Percentiles rank a stretch among this genome's conserved stretches.
Conservation (phyloP, 225 moss, liverwort and hornwort species). For the Bryoerythrophyllum caledonicum region DNA sequence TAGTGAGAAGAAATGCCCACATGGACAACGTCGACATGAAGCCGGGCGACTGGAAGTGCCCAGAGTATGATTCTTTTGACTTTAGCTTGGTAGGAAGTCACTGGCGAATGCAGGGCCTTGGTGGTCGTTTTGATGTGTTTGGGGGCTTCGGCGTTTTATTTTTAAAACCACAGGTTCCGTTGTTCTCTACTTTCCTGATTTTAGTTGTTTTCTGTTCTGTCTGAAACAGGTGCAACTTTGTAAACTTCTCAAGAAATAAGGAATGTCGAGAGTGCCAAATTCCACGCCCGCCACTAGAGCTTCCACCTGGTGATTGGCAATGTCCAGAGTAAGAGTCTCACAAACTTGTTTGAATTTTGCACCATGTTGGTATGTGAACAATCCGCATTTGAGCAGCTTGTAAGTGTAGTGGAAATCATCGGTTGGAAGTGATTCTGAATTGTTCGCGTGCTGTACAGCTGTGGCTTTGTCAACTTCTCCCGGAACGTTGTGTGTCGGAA, state of each 20-base stretch:
- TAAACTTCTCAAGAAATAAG: slow-evolving; percentile 80
- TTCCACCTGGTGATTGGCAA: slow-evolving; percentile 68
- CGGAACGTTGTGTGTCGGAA: slow-evolving; percentile 53
- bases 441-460: slow-evolving; percentile 31
- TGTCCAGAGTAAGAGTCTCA: slow-evolving; percentile 50
- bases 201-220: slow-evolving; percentile 6
- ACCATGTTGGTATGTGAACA: slow-evolving; percentile 2
- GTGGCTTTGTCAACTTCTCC: slow-evolving; percentile 63
- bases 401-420: neutral
- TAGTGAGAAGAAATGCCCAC: slow-evolving; percentile 31
- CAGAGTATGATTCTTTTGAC: slow-evolving; percentile 53
- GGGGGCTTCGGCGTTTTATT: neutral
- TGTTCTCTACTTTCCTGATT: neutral
- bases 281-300: slow-evolving; percentile 43
- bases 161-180: neutral
- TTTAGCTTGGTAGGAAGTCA: neutral
- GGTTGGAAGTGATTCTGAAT: neutral
- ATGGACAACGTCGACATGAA: slow-evolving; percentile 67
- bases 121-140: slow-evolving; percentile 8
- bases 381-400: neutral
- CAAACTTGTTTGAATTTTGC: neutral
- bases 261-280: slow-evolving; percentile 59
- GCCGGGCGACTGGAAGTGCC: slow-evolving; percentile 97
- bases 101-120: neutral
- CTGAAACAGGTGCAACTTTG: slow-evolving; percentile 72